Percentiles rank a stretch among this genome's conserved stretches.
These are phyloP conservation scores for Sordaria brevicollis DNA, from an alignment of 495 filamentous ascomycete species.

Conservation along the genomic window DNA sequence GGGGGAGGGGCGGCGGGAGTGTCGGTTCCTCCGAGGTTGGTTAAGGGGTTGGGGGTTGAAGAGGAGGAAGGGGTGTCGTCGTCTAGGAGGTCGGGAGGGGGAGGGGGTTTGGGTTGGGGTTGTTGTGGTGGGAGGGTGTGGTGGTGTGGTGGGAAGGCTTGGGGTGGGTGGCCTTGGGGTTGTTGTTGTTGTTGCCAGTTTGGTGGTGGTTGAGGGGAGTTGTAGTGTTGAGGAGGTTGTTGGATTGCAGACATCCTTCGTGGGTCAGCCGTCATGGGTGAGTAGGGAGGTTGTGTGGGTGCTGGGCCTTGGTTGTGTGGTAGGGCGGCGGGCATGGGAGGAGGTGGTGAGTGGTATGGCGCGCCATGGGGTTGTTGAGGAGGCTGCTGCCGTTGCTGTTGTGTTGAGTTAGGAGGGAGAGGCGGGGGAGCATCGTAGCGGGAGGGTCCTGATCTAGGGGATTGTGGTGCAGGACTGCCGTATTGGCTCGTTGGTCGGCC, in stretches of 20 bases:
- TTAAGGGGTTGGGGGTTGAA: slow-evolving; percentile 35
- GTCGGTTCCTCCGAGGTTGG: slow-evolving; percentile 18
- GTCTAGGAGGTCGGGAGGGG: slow-evolving; percentile 55
- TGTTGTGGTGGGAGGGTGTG: slow-evolving; percentile 10
- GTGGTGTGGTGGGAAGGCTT: background rate
- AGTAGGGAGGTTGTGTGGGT: slow-evolving; percentile 15
- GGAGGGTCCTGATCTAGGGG: slow-evolving; percentile 19
- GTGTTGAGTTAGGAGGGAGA: slow-evolving; percentile 21
- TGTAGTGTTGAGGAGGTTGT: slow-evolving; percentile 12
- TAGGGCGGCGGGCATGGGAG: background rate
- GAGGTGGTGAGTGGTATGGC: slow-evolving; percentile 4
- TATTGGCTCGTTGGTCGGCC: slow-evolving; percentile 21
- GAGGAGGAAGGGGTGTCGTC: slow-evolving; percentile 55
- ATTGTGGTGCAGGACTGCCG: slow-evolving; percentile 12
- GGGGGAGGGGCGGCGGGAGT: slow-evolving; percentile 55
- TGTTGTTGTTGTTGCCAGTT: slow-evolving; percentile 13
- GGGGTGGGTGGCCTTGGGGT: background rate
- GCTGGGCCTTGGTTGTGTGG: slow-evolving; percentile 25
- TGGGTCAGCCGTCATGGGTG: slow-evolving; percentile 17
- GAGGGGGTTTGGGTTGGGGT: slow-evolving; percentile 35
- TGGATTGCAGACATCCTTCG: slow-evolving; percentile 18
- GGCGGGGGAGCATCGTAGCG: slow-evolving; percentile 36
- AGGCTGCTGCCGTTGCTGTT: slow-evolving; percentile 10
- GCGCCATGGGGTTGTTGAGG: background rate
- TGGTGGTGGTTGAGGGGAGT: slow-evolving; percentile 8